Evolutionary conservation across 2,329 filamentous ascomycete genomes (phyloP).

Genomic region (Colletotrichum eremochloae): DNA sequence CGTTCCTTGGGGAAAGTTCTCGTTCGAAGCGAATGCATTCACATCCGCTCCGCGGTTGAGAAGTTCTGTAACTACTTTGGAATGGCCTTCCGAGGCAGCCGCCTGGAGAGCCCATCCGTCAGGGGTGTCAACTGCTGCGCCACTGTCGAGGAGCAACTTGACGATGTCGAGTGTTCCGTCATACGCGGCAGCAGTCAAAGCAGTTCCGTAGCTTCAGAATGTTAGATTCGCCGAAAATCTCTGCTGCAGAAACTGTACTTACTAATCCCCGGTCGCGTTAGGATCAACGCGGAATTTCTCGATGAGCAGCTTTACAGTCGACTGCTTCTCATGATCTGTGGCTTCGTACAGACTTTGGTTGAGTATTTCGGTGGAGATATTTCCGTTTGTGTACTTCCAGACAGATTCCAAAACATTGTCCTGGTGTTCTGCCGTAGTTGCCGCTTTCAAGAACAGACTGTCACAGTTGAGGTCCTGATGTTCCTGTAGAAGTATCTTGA

Average conservation of each 20-base stretch:
- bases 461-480: conserved; percentile 52
- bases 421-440: conserved; percentile 51
- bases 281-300: conserved; percentile 51
- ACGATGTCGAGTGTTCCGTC: conserved; percentile 50
- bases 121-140: conserved; percentile 47
- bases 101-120: conserved; percentile 56
- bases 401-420: conserved; percentile 53
- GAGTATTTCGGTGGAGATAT: conserved; percentile 50
- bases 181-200: conserved; percentile 55
- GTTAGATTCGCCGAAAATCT: conserved; percentile 19
- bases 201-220: conserved; percentile 50
- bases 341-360: conserved; percentile 55
- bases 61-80: conserved; percentile 52
- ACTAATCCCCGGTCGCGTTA: conserved; percentile 56
- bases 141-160: conserved; percentile 35
- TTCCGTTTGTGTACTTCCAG: conserved; percentile 54
- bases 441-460: conserved; percentile 50
- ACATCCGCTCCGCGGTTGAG: conserved; percentile 50
- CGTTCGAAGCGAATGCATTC: conserved; percentile 31
- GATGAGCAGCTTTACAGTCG: conserved; percentile 54
- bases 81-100: conserved; percentile 53
- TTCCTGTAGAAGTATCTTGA: conserved; percentile 52
- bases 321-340: conserved; percentile 54
- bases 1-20: conserved; percentile 47
- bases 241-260: conserved; percentile 39